Conservation (phyloP, 164 flowering plant genomes). For the Umbellularia californica region DNA sequence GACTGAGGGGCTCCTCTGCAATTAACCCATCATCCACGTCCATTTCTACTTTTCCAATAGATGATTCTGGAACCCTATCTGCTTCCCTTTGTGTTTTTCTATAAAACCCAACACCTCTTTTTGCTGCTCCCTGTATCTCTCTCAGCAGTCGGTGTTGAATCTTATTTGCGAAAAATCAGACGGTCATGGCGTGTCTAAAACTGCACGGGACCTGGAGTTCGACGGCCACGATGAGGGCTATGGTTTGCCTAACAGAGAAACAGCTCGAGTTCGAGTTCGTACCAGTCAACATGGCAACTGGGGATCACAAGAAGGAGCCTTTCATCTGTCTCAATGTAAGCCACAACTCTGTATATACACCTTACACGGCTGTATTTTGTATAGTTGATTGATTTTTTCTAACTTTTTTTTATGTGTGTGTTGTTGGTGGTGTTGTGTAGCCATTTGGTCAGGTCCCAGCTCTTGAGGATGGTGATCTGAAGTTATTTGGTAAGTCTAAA, state of each 20-base stretch:
- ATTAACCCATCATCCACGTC: too few species aligned
- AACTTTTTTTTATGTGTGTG: neutral
- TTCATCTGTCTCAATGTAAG: slow-evolving; percentile 3
- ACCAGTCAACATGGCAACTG: slow-evolving; percentile 1
- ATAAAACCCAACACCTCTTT: neutral
- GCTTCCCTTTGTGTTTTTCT: neutral
- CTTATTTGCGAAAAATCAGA: neutral
- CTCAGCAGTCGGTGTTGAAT: neutral
- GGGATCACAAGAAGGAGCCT: slow-evolving; percentile 6
- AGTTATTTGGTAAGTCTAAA: slow-evolving; percentile 45
- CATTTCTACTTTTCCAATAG: neutral
- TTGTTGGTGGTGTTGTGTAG: neutral
- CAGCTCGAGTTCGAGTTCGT: slow-evolving; percentile 12
- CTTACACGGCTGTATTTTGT: too few species aligned
- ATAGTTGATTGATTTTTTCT: too few species aligned
- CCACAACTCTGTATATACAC: neutral
- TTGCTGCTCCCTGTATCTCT: too few species aligned
- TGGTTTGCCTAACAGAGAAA: slow-evolving; percentile 13
- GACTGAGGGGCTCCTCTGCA: too few species aligned
- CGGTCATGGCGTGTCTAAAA: slow-evolving; percentile 26
- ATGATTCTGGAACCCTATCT: neutral
- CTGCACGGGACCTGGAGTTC: slow-evolving; percentile 27
- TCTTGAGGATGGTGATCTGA: slow-evolving; percentile 52
- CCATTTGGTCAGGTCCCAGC: slow-evolving; percentile 26
- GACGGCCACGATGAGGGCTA: neutral